Evolutionary conservation across 2,329 filamentous ascomycete species (phyloP).

Genomic region (Pyrenophora teres): DNA sequence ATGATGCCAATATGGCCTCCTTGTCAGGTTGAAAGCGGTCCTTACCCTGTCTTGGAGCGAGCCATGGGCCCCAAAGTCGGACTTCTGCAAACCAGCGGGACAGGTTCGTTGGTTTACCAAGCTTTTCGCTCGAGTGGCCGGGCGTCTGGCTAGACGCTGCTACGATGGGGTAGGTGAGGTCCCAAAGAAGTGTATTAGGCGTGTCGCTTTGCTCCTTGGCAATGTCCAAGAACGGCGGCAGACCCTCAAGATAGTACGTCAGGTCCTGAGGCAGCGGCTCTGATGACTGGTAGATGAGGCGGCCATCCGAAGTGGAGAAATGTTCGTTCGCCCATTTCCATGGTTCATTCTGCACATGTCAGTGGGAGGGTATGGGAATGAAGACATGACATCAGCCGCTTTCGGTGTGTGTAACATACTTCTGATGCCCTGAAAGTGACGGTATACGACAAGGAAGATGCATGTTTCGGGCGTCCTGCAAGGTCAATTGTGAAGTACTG

Average conservation of each 20-base stretch:
- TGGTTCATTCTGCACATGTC: slow-evolving; percentile 45
- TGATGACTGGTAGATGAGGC: slow-evolving; percentile 58
- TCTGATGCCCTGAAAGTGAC: slow-evolving; percentile 66
- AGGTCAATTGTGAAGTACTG: slow-evolving; percentile 63
- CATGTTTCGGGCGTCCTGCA: slow-evolving; percentile 50
- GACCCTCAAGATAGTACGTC: slow-evolving; percentile 60
- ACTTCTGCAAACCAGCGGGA: slow-evolving; percentile 82
- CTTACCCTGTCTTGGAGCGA: slow-evolving; percentile 84
- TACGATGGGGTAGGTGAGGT: slow-evolving; percentile 61
- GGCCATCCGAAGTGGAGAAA: slow-evolving; percentile 66
- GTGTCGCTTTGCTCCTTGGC: slow-evolving; percentile 66
- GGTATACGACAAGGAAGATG: slow-evolving; percentile 65
- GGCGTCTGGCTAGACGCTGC: slow-evolving; percentile 64
- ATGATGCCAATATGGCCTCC: slow-evolving; percentile 78
- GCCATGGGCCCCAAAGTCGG: slow-evolving; percentile 80
- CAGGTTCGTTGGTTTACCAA: slow-evolving; percentile 68
- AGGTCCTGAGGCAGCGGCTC: slow-evolving; percentile 51
- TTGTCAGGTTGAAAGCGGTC: slow-evolving; percentile 70
- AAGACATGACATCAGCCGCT: not conserved
- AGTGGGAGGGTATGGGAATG: not conserved
- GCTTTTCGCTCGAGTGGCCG: slow-evolving; percentile 57
- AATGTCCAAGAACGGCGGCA: slow-evolving; percentile 62
- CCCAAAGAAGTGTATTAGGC: slow-evolving; percentile 72
- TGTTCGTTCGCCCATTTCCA: slow-evolving; percentile 76
- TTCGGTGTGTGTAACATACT: not conserved